phyloP scores from a whole-genome alignment of 2,329 filamentous ascomycete species.

The Knoxdaviesia capensis region DNA sequence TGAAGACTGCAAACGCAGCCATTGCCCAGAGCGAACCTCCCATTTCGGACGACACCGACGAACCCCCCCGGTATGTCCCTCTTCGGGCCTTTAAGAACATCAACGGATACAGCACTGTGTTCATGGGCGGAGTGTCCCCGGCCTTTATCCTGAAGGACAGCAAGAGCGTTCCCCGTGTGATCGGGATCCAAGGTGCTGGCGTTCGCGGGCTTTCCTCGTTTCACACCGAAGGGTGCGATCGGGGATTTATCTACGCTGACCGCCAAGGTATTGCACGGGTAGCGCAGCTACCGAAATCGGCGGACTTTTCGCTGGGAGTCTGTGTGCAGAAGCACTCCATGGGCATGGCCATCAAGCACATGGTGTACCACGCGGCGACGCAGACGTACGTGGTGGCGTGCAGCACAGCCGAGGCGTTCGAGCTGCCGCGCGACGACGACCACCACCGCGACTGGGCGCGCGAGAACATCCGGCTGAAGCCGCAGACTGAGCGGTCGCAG shows the following conservation, averaged over 20 bases:
- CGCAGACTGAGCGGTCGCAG: slow-evolving; percentile 48
- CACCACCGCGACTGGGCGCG: slow-evolving; percentile 63
- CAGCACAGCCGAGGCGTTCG: slow-evolving; percentile 47
- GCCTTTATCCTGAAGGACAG: slow-evolving; percentile 69
- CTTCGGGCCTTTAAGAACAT: slow-evolving; percentile 42
- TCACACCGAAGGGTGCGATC: slow-evolving; percentile 56
- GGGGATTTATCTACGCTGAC: slow-evolving; percentile 70
- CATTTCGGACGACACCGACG: slow-evolving; percentile 27
- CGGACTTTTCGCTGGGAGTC: slow-evolving; percentile 57
- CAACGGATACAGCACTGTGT: slow-evolving; percentile 63
- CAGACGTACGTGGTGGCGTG: slow-evolving; percentile 62
- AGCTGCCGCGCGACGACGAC: slow-evolving; percentile 71
- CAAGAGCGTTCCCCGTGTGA: slow-evolving; percentile 53
- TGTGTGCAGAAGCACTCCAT: slow-evolving; percentile 52
- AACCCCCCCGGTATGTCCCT: slow-evolving; percentile 25
- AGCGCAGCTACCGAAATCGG: slow-evolving; percentile 43
- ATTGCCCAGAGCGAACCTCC: slow-evolving; percentile 20
- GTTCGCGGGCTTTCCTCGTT: slow-evolving; percentile 57
- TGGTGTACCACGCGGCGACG: slow-evolving; percentile 59
- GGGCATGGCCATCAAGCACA: slow-evolving; percentile 45
- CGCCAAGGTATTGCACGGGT: slow-evolving; percentile 51
- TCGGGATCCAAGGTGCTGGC: slow-evolving; percentile 48
- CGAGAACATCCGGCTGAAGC: slow-evolving; percentile 43
- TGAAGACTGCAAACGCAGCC: slow-evolving; percentile 50
- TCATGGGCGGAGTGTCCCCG: slow-evolving; percentile 61